phyloP scores from a whole-genome alignment of 2,329 filamentous ascomycete species.

The Colletotrichum magnum region DNA sequence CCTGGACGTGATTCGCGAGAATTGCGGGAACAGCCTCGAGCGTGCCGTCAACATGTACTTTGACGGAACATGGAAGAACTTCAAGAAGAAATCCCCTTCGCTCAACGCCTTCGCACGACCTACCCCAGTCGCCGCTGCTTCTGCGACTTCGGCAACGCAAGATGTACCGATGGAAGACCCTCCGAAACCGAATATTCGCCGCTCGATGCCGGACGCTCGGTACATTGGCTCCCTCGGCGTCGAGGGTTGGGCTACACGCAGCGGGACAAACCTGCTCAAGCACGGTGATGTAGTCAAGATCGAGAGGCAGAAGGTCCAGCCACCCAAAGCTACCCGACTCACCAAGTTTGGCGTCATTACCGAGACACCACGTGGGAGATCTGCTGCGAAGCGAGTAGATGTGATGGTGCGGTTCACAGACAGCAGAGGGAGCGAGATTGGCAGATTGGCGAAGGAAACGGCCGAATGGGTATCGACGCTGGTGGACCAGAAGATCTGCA shows the following conservation, averaged over 20 bases:
- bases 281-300: conserved; percentile 89
- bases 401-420: conserved; percentile 94
- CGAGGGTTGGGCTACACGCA: conserved; percentile 91
- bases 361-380: conserved; percentile 54
- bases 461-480: conserved; percentile 94
- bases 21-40: conserved; percentile 71
- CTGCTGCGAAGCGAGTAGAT: conserved; percentile 78
- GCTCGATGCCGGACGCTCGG: conserved; percentile 60
- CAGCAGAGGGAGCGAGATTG: conserved; percentile 82
- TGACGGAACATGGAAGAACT: conserved; percentile 75
- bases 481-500: conserved; percentile 90
- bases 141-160: not conserved
- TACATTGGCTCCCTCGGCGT: conserved; percentile 95
- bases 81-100: conserved; percentile 50
- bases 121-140: not conserved
- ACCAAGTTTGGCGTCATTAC: conserved; percentile 55
- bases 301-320: conserved; percentile 84
- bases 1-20: conserved; percentile 64
- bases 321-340: conserved; percentile 62
- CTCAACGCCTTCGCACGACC: conserved; percentile 7
- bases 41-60: conserved; percentile 79
- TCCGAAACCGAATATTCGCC: conserved; percentile 37
- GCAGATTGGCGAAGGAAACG: conserved; percentile 86
- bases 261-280: conserved; percentile 80
- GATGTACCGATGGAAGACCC: conserved; percentile 12